A percentile compares a stretch with the other conserved stretches of the same genome.
These are phyloP conservation scores for Amphichorda felina DNA, from an alignment of 2,329 filamentous ascomycete species.

Conservation along the genomic window DNA sequence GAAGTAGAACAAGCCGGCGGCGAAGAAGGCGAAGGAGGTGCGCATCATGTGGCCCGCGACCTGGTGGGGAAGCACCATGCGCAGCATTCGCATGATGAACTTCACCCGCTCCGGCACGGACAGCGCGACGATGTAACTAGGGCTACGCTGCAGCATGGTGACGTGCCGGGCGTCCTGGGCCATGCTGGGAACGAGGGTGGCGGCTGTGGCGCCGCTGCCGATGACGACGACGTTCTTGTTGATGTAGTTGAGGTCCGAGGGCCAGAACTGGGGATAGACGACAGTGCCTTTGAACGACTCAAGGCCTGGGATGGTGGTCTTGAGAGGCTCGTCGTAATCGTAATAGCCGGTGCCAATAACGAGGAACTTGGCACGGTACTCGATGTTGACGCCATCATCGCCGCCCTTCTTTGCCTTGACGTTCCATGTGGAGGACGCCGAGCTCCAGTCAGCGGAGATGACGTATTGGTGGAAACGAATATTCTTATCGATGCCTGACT, in stretches of 20 bases:
- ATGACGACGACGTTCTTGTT: constrained; percentile 61
- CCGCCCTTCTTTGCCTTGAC: constrained; percentile 8
- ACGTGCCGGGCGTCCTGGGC: constrained; percentile 52
- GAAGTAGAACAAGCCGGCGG: constrained; percentile 17
- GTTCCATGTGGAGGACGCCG: constrained; percentile 19
- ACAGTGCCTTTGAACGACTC: constrained; percentile 52
- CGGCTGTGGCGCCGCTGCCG: constrained; percentile 67
- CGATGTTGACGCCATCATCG: constrained; percentile 5
- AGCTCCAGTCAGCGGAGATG: constrained; percentile 7
- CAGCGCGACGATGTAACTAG: constrained; percentile 54
- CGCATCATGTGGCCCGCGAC: constrained; percentile 33
- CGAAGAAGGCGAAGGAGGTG: constrained; percentile 12
- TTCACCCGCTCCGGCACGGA: constrained; percentile 17
- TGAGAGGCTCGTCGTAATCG: constrained; percentile 52
- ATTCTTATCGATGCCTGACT: constrained; percentile 38
- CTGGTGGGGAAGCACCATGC: constrained; percentile 30
- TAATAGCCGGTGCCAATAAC: constrained; percentile 58
- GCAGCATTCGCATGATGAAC: constrained; percentile 15
- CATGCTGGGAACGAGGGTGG: constrained; percentile 64
- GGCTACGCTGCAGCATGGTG: constrained; percentile 74
- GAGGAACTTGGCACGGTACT: constrained; percentile 39
- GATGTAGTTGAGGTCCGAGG: constrained; percentile 50
- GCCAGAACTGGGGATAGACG: constrained; percentile 69
- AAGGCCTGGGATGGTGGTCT: constrained; percentile 52
- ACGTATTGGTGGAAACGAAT: constrained; percentile 41